A percentile compares a stretch with the other conserved stretches of the same genome.
phyloP scores from a whole-genome alignment of 495 filamentous ascomycete genomes.

The Penicillium cosmopolitanum region DNA sequence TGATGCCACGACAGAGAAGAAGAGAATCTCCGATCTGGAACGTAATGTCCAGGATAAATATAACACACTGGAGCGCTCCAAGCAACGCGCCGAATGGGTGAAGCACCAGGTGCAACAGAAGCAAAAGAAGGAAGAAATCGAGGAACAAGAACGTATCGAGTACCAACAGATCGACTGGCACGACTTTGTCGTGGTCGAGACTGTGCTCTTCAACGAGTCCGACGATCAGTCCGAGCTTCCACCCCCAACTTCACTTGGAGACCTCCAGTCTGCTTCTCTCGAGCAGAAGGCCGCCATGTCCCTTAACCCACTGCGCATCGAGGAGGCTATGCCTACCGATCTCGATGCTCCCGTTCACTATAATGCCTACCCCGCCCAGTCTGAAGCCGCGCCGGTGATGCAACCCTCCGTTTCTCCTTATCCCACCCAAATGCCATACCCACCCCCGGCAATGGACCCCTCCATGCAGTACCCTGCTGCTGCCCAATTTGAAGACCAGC shows the following conservation, averaged over 20 bases:
- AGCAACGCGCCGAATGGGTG: constrained; percentile 82
- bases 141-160: constrained; percentile 79
- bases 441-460: constrained; percentile 41
- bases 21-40: constrained; percentile 73
- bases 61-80: constrained; percentile 77
- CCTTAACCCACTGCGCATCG: constrained; percentile 81
- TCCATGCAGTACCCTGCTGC: constrained; percentile 32
- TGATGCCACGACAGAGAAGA: constrained; percentile 68
- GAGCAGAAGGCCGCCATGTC: constrained; percentile 93
- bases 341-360: constrained; percentile 62
- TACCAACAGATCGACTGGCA: constrained; percentile 98
- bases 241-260: constrained; percentile 83
- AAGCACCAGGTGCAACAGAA: constrained; percentile 86
- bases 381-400: constrained; percentile 26
- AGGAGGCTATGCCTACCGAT: constrained; percentile 92
- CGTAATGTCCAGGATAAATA: constrained; percentile 79
- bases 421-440: constrained; percentile 42
- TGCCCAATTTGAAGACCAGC: constrained; percentile 30
- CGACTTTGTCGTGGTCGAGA: constrained; percentile 95
- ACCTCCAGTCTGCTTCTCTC: constrained; percentile 89
- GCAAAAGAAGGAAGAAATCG: constrained; percentile 84
- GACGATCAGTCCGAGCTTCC: constrained; percentile 88
- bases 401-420: constrained; percentile 37
- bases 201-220: constrained; percentile 86
- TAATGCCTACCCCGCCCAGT: constrained; percentile 50